Base-by-base conservation (phyloP, 345 rosid genomes). In the Fremontodendron californicum region DNA sequence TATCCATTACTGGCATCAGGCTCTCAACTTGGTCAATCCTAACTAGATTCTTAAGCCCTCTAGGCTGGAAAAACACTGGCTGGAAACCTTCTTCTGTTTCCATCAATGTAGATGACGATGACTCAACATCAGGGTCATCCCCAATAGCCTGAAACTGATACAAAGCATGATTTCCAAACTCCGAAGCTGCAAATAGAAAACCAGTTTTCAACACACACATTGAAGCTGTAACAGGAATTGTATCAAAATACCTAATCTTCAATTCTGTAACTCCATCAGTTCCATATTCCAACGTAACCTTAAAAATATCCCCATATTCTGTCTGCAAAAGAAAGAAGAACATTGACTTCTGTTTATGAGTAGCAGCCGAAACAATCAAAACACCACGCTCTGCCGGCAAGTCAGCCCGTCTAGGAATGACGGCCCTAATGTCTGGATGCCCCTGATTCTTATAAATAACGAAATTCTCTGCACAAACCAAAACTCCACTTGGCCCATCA, bases 71-170 rank as follows among this genome's bases (percentile, higher is more conserved):
- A 88, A 90, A 93, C 23, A 96, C 92, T 1, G 99, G 99, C 82
- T 93, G 98, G 74, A 89, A 96, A 37, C 99, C 99, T 75, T 96
- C 98, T 75, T 93, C 99, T 0, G 96, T 96, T 77, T 96, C 99
- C 99, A 93, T 92, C 82, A 93, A 80, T 23, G 84, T 93, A 61
- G 94, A 86, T 18, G 99, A 94, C 0, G 98, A 94, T 60, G 98
- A 91, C 88, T 94, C 99, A 57, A 94, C 93, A 69, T 94, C 99
- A 25, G 92, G 92, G 6, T 93, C 99, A 35, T 86, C 91, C 67
- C 99, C 99, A 77, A 94, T 94, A 9, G 96, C 93, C 86, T 90
- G 93, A 80, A 94, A 94, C 89, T 94, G 99, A 85, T 96, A 96
- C 80, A 93, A 82, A 8, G 91, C 97, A 85, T 96, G 99, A 83